These are phyloP conservation scores for Exophiala sp. DNA, from an alignment of 2,329 filamentous ascomycete species.

Conservation along the genomic window DNA sequence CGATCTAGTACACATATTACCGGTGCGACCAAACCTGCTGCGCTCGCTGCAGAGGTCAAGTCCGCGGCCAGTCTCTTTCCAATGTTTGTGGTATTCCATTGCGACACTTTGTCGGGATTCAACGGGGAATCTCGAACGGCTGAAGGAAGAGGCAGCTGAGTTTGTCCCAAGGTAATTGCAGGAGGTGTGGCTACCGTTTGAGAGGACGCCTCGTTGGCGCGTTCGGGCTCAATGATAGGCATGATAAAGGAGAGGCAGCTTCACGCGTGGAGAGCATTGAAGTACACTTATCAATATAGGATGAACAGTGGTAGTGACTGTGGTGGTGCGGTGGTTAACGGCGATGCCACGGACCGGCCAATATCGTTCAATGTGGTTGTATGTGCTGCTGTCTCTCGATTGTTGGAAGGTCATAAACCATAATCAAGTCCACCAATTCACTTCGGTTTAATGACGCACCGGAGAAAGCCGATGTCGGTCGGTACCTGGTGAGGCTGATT, in stretches of 20 bases:
- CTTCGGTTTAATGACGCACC: no score
- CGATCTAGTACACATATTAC: slow-evolving; percentile 84
- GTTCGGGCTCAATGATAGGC: slow-evolving; percentile 7
- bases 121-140: slow-evolving; percentile 3
- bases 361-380: no score
- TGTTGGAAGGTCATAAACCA: no score
- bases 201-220: slow-evolving; percentile 3
- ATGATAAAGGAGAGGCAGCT: not conserved
- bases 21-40: slow-evolving; percentile 74
- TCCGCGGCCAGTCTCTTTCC: slow-evolving; percentile 66
- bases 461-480: no score
- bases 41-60: slow-evolving; percentile 63
- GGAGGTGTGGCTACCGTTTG: not conserved
- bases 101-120: slow-evolving; percentile 6
- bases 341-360: no score
- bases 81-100: slow-evolving; percentile 75
- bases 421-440: no score
- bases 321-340: no score
- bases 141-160: slow-evolving; percentile 6
- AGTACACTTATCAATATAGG: not conserved
- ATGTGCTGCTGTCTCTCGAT: no score
- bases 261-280: slow-evolving; percentile 10
- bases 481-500: no score
- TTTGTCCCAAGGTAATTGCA: not conserved
- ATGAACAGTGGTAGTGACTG: not conserved